Percentiles rank a stretch among this genome's conserved stretches.
Conservation (phyloP, 2,329 filamentous ascomycete genomes). For the Diaporthe nobilis region DNA sequence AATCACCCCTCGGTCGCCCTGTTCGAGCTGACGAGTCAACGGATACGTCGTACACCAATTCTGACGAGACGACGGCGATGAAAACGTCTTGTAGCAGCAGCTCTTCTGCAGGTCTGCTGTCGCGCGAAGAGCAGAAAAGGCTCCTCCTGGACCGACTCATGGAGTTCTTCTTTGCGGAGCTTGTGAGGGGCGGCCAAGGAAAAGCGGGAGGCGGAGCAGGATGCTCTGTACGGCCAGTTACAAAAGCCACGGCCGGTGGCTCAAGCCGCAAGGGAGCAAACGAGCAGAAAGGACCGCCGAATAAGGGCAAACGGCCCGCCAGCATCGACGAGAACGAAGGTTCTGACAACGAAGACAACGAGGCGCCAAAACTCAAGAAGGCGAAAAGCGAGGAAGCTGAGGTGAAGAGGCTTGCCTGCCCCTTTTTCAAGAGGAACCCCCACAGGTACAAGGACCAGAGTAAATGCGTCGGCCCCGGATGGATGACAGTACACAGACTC, state of each 20-base stretch:
- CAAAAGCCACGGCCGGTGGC: not conserved
- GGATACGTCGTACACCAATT: slow-evolving; percentile 18
- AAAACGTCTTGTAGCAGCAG: not conserved
- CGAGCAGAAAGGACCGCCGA: not conserved
- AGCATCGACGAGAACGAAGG: slow-evolving; percentile 15
- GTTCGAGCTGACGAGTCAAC: not conserved
- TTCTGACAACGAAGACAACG: slow-evolving; percentile 7
- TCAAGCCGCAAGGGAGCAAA: not conserved
- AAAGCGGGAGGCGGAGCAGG: not conserved
- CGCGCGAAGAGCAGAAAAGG: slow-evolving; percentile 26
- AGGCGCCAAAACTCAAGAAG: slow-evolving; percentile 26
- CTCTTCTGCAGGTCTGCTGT: not conserved
- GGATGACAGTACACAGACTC: slow-evolving; percentile 40
- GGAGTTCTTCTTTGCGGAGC: slow-evolving; percentile 38
- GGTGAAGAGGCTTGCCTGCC: slow-evolving; percentile 41
- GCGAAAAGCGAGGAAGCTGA: slow-evolving; percentile 24
- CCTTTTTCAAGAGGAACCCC: slow-evolving; percentile 43
- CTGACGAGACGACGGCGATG: not conserved
- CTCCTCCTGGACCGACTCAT: slow-evolving; percentile 42
- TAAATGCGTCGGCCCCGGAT: slow-evolving; percentile 42
- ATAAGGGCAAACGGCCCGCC: slow-evolving; percentile 24
- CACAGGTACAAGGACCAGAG: slow-evolving; percentile 37
- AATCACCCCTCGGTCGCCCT: not conserved
- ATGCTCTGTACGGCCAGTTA: not conserved
- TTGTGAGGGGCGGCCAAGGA: not conserved